Evolutionary conservation across 306 rosid genomes (phyloP).

Genomic region (Styphnolobium japonicum): DNA sequence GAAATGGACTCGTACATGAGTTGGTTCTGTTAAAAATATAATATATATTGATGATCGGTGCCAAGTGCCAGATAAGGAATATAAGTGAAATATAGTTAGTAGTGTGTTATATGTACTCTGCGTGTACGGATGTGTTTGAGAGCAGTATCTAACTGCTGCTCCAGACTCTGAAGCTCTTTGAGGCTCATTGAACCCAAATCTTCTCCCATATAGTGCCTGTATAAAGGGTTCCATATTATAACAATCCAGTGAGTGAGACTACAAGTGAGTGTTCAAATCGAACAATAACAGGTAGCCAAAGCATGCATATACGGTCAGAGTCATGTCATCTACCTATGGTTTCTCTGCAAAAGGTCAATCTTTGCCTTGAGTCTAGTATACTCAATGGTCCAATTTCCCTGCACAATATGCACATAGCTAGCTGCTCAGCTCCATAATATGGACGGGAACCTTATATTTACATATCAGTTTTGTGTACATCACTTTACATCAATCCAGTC

Average conservation of each 20-base stretch:
- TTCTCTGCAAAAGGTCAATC: constrained; percentile 73
- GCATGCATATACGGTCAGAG: neutral
- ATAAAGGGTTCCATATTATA: neutral
- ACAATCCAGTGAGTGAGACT: neutral
- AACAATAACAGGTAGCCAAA: neutral
- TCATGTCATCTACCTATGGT: constrained; percentile 46
- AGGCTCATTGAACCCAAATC: constrained; percentile 70
- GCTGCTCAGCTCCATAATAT: neutral
- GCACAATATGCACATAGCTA: constrained; percentile 1
- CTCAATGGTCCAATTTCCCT: constrained; percentile 85
- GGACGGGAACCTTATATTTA: neutral
- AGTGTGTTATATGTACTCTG: constrained; percentile 40
- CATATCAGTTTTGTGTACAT: neutral
- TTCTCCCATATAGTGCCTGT: constrained; percentile 84
- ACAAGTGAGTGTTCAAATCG: neutral
- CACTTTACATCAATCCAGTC: neutral
- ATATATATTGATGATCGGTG: neutral
- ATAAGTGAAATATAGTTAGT: neutral
- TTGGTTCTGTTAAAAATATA: constrained; percentile 55
- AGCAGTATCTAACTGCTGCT: constrained; percentile 79
- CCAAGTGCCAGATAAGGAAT: neutral
- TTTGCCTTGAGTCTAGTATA: constrained; percentile 66
- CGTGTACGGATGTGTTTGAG: constrained; percentile 72
- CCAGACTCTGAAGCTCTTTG: constrained; percentile 74
- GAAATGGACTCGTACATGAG: constrained; percentile 79